These are phyloP conservation scores for Globisporangium uncinulatum DNA, from an alignment of 352 stramenopile genomes.

Conservation along the genomic window DNA sequence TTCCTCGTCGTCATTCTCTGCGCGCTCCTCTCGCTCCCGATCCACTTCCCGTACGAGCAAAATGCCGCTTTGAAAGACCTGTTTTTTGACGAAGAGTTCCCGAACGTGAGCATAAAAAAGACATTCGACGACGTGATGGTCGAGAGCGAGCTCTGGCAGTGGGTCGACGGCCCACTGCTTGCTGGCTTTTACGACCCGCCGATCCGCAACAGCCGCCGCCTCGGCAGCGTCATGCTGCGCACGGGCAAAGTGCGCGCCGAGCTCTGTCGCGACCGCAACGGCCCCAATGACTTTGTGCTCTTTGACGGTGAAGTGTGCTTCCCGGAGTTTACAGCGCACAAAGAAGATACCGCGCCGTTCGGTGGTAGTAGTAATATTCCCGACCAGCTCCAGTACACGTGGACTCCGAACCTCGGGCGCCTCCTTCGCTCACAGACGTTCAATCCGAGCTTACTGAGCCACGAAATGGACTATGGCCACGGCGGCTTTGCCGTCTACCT, in stretches of 20 bases:
- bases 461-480: constrained; percentile 67
- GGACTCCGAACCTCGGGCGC: constrained; percentile 26
- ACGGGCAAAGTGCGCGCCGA: constrained; percentile 48
- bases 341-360: constrained; percentile 48
- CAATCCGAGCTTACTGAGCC: constrained; percentile 55
- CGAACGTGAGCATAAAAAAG: constrained; percentile 47
- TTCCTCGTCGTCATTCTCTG: constrained; percentile 62
- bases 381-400: constrained; percentile 29
- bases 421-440: constrained; percentile 67
- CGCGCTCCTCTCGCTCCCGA: constrained; percentile 53
- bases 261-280: constrained; percentile 38
- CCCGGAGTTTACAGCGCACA: constrained; percentile 37
- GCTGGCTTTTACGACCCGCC: constrained; percentile 64
- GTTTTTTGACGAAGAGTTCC: constrained; percentile 58
- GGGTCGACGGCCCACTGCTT: constrained; percentile 54
- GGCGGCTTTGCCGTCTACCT: constrained; percentile 68
- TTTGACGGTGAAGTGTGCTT: constrained; percentile 70
- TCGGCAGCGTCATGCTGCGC: constrained; percentile 63
- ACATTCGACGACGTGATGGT: constrained; percentile 60
- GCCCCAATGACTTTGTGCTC: constrained; percentile 54
- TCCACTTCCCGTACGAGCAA: constrained; percentile 74
- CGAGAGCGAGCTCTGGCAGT: constrained; percentile 73
- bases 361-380: constrained; percentile 8
- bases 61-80: constrained; percentile 47
- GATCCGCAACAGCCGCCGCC: constrained; percentile 51